Evolutionary conservation across 2,329 filamentous ascomycete species (phyloP).

Genomic region (Claviceps sp.): DNA sequence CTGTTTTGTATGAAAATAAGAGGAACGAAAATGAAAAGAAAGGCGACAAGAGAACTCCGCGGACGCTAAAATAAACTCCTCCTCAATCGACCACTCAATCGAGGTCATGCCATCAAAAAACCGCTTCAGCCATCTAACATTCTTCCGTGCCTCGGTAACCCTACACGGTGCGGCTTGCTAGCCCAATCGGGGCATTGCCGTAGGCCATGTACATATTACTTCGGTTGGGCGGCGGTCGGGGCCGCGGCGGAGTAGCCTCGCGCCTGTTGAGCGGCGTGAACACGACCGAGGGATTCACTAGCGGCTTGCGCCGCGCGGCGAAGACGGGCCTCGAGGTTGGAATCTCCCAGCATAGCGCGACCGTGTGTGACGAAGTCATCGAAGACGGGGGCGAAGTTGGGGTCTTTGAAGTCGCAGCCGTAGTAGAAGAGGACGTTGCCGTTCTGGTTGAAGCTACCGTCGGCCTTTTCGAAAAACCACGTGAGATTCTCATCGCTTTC

Average conservation of each 20-base stretch:
- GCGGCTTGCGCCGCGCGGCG: constrained; percentile 63
- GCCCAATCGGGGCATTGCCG: no score
- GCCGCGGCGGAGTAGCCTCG: constrained; percentile 9
- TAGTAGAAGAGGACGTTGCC: constrained; percentile 96
- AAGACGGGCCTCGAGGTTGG: constrained; percentile 77
- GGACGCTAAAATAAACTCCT: no score
- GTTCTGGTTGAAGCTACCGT: constrained; percentile 74
- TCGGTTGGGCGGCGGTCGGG: background rate
- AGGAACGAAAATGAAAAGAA: no score
- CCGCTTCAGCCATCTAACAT: no score
- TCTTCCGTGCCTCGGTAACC: no score
- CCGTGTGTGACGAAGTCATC: constrained; percentile 74
- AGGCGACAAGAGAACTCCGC: no score
- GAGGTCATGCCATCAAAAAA: no score
- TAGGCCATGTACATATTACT: background rate
- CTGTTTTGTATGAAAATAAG: no score
- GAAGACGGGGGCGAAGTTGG: constrained; percentile 65
- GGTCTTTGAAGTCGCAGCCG: constrained; percentile 67
- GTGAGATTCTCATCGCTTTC: constrained; percentile 92
- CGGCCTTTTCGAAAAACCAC: constrained; percentile 96
- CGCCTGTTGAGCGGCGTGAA: constrained; percentile 12
- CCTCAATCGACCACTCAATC: no score
- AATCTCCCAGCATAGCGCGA: constrained; percentile 74
- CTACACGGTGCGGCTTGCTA: no score
- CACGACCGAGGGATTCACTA: constrained; percentile 29